phyloP scores from a whole-genome alignment of 768 basidiomycete genomes.

The Hypholoma sublateritium region DNA sequence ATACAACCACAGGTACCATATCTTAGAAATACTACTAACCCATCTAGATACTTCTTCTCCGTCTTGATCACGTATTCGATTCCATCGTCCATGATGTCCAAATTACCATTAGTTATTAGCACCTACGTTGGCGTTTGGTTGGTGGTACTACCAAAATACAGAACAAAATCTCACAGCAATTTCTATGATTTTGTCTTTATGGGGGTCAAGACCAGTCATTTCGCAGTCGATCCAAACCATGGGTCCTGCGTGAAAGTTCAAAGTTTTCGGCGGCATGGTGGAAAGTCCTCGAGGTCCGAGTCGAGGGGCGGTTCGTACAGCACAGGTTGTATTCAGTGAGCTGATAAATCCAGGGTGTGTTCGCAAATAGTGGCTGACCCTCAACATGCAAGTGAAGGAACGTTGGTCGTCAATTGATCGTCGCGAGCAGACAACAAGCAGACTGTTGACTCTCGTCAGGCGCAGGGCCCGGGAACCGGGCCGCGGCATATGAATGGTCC shows the following conservation, averaged over 20 bases:
- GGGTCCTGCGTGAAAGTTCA: conserved; percentile 55
- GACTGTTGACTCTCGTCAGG: too few relatives aligned
- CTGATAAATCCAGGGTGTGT: neutral
- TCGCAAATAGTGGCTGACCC: neutral
- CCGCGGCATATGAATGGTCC: too few relatives aligned
- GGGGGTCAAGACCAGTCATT: conserved; percentile 76
- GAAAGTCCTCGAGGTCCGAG: neutral
- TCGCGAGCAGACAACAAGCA: too few relatives aligned
- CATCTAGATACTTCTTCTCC: conserved; percentile 67
- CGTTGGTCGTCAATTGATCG: neutral
- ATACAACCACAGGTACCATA: neutral
- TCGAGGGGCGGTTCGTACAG: neutral
- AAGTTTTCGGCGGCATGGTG: conserved; percentile 6
- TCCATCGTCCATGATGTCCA: conserved; percentile 80
- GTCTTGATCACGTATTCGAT: conserved; percentile 74
- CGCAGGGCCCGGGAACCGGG: too few relatives aligned
- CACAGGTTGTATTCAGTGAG: neutral
- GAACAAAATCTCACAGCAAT: conserved; percentile 55
- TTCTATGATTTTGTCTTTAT: conserved; percentile 73
- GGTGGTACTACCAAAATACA: neutral
- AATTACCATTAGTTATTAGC: conserved; percentile 82
- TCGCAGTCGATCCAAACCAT: conserved; percentile 88
- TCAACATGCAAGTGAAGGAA: neutral
- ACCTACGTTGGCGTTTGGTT: conserved; percentile 43
- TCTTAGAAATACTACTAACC: conserved; percentile 39